Evolutionary conservation across 306 rosid genomes (phyloP).

Genomic region (Pterocarpus macrocarpus): DNA sequence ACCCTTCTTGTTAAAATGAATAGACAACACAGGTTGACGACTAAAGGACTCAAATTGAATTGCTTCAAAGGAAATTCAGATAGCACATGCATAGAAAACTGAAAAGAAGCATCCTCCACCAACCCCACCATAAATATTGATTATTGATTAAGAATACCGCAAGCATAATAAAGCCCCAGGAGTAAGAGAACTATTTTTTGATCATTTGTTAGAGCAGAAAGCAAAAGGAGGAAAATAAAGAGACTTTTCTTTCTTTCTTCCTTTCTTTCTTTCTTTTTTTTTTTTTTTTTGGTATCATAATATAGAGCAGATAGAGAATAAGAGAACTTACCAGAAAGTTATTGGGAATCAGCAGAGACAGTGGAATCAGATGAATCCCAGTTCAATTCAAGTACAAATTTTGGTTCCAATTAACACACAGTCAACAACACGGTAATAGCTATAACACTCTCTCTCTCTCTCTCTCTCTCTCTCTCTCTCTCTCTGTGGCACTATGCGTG

Average conservation of each 20-base stretch:
- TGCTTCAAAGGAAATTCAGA: slow-evolving; percentile 52
- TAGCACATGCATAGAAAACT: slow-evolving; percentile 5
- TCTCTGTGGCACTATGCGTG: slow-evolving; percentile 16
- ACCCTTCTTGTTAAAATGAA: slow-evolving; percentile 14
- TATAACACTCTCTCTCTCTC: background rate
- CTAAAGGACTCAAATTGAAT: slow-evolving; percentile 39
- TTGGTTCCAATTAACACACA: slow-evolving; percentile 54
- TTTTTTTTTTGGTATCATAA: background rate
- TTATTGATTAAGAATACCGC: slow-evolving; percentile 49
- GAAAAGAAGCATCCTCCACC: slow-evolving; percentile 37
- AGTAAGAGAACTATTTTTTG: background rate
- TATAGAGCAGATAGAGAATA: slow-evolving; percentile 11
- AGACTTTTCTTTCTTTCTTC: background rate
- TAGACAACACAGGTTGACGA: slow-evolving; percentile 30
- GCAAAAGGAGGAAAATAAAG: slow-evolving; percentile 21
- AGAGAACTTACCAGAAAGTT: slow-evolving; percentile 60
- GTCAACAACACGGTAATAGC: slow-evolving; percentile 54
- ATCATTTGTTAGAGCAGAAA: slow-evolving; percentile 40
- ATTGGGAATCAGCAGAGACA: slow-evolving; percentile 51
- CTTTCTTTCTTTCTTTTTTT: background rate
- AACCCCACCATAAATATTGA: slow-evolving; percentile 44
- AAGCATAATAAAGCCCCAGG: slow-evolving; percentile 33
- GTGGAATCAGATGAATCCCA: slow-evolving; percentile 58
- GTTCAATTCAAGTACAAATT: slow-evolving; percentile 67
- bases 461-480: background rate